Base-by-base conservation (phyloP, 257 asterid genomes). In the Salvia splendens region DNA sequence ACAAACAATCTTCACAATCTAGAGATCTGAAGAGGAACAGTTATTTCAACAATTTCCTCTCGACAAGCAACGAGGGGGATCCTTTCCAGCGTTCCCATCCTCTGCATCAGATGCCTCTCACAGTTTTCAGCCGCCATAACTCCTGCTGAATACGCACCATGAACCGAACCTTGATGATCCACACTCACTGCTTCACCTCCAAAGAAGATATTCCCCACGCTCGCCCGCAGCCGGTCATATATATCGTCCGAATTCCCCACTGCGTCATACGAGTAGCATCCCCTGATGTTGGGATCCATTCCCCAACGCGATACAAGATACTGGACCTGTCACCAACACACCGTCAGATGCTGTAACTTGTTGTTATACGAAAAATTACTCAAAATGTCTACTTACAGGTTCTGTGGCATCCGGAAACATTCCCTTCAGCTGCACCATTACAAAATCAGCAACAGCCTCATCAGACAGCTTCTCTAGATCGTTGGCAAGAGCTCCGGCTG, bases 161-260 rank as follows among this genome's bases (percentile, higher is more conserved):
- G 99, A 2, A 91, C 99, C 0, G 99, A 94, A 8, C 99, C 99
- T 63, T 91, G 99, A 75, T 94, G 97, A n/a, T 94, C 97, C 43
- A 74, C 79, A 54, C 99, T 87, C 42, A 80, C 96, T 2, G 99
- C 99, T 81, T 94, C 99, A 7, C 99, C 99, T 48, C 91, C 99
- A 46, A 94, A 94, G 91, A 87, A 91, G 30, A 94, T 83, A 79
- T 88, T 91, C 10, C 95, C 99, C 43, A 88, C 80, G 5, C 96
- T 89, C 24, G 82, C 95, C 2, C 97, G 89, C 11, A 94, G 88
- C 62, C 89, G 83, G 62, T 94, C 99, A 16, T 94, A 94, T 75
- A 87, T 80, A 47, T 94, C 97, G 0, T 77, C 84, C n/a, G 96
- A 79, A 65, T 87, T 94, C 58, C 99, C 99, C 11, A 94, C 97